These are phyloP conservation scores for Clitoria ternatea DNA, from an alignment of 306 rosid species.

Conservation along the genomic window DNA sequence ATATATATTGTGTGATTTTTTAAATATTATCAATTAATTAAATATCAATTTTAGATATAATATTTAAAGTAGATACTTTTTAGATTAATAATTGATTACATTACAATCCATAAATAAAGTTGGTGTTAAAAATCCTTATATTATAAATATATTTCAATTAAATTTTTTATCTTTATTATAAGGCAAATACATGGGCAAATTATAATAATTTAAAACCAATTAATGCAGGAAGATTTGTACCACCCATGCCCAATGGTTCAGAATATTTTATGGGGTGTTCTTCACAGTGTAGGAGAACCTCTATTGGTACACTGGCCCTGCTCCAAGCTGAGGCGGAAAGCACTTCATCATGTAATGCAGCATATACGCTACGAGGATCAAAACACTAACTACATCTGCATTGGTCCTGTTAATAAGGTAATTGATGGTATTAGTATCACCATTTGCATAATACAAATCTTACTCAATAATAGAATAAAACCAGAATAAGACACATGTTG, in stretches of 20 bases:
- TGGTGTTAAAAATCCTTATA: no score
- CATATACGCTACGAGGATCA: slow-evolving; percentile 74
- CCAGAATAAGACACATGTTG: no score
- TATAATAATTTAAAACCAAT: not conserved
- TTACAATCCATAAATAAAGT: no score
- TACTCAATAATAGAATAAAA: no score
- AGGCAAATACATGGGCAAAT: not conserved
- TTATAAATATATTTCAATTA: no score
- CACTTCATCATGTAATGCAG: slow-evolving; percentile 47
- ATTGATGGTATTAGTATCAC: not conserved
- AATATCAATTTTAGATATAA: no score
- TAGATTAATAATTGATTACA: no score
- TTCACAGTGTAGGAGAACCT: slow-evolving; percentile 57
- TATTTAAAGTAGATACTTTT: no score
- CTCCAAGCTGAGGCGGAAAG: slow-evolving; percentile 56
- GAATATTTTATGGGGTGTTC: slow-evolving; percentile 51
- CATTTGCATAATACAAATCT: not conserved
- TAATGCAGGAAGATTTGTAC: slow-evolving; percentile 61
- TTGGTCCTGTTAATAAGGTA: slow-evolving; percentile 75
- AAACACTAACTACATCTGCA: slow-evolving; percentile 54
- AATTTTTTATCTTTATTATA: not conserved
- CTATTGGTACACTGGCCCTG: slow-evolving; percentile 56
- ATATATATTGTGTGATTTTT: no score
- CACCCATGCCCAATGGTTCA: slow-evolving; percentile 41
- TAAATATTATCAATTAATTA: no score